Evolutionary conservation across 139 green algal species (phyloP), one percentile per base, ranked within the genome.

Genomic region (Asterochloris sp.): DNA sequence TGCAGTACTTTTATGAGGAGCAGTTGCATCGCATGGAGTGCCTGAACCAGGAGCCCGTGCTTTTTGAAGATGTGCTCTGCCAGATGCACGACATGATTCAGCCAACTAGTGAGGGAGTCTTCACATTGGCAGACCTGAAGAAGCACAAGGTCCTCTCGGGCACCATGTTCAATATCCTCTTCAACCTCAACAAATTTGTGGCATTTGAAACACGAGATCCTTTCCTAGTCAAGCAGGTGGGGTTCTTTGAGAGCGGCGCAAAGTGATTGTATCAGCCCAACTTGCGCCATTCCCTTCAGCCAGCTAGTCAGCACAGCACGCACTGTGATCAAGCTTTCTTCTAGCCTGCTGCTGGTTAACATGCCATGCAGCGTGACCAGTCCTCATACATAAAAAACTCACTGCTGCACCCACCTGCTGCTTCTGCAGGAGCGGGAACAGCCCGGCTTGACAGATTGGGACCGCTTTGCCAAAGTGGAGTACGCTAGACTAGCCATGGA

Each of bases 121-220:
- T 96, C 86, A 96, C 90, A 26, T 83, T 98, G 83, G 75, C 90
- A 19, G 97, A 99, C 90, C 88, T 99, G 12, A 94, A 92, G 80
- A 88, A 89, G 61, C 87, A 83, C 60, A 87, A 91, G 54, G 78
- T 83, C 54, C 91, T 98, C 83, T 90, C 92, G 0, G 92, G 91
- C 38, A 95, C 95, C 62, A 91, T 99, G 26, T 99, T 99, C 91
- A 99, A 99, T 87, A 93, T 97, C 47, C 88, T 99, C 0, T 99
- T 99, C 94, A 99, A 99, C 88, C 90, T 99, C 27, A 96, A 98
- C 91, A 99, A 99, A 89, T 99, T 99, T 85, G 91, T 99, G n/a
- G 91, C 90, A 0, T 99, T 97, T 81, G 97, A 99, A 88, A 99
- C 96, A 69, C 89, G 94, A 1, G 94, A 98, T 80, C 94, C 94